phyloP scores from a whole-genome alignment of 148 eudicot genomes.

The Spergularia marina region DNA sequence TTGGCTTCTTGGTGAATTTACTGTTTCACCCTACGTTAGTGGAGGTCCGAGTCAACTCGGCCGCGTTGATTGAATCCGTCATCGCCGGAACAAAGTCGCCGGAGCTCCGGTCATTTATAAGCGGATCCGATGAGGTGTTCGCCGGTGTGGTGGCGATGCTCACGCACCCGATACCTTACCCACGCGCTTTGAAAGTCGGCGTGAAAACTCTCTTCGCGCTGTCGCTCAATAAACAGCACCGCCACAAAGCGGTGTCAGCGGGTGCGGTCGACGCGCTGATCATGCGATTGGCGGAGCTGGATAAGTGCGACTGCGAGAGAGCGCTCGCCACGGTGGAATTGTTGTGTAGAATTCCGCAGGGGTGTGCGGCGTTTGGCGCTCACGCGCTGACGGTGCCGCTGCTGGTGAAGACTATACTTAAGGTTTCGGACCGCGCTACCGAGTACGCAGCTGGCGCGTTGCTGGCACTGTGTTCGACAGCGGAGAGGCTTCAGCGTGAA shows the following conservation, averaged over 20 bases:
- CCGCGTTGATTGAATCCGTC: constrained; percentile 54
- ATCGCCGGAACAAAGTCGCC: constrained; percentile 62
- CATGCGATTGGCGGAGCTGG: constrained; percentile 54
- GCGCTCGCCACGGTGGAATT: constrained; percentile 81
- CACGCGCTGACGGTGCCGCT: constrained; percentile 68
- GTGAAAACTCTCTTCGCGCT: constrained; percentile 72
- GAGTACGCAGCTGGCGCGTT: constrained; percentile 85
- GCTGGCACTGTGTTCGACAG: constrained; percentile 54
- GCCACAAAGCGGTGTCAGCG: constrained; percentile 63
- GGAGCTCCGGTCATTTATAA: constrained; percentile 49
- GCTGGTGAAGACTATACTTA: constrained; percentile 54
- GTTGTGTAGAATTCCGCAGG: constrained; percentile 61
- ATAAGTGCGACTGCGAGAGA: constrained; percentile 72
- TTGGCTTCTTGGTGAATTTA: constrained; percentile 38
- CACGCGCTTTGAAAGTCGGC: constrained; percentile 62
- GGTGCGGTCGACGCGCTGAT: constrained; percentile 66
- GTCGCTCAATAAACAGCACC: constrained; percentile 63
- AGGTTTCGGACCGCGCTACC: constrained; percentile 76
- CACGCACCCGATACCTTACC: constrained; percentile 36
- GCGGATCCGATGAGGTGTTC: constrained; percentile 46
- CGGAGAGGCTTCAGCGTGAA: constrained; percentile 57
- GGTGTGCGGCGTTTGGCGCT: constrained; percentile 57
- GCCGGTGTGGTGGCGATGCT: constrained; percentile 50
- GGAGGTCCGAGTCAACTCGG: constrained; percentile 64
- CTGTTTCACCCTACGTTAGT: constrained; percentile 43